Conservation (phyloP, 345 rosid genomes). For the Citropsis articulata region DNA sequence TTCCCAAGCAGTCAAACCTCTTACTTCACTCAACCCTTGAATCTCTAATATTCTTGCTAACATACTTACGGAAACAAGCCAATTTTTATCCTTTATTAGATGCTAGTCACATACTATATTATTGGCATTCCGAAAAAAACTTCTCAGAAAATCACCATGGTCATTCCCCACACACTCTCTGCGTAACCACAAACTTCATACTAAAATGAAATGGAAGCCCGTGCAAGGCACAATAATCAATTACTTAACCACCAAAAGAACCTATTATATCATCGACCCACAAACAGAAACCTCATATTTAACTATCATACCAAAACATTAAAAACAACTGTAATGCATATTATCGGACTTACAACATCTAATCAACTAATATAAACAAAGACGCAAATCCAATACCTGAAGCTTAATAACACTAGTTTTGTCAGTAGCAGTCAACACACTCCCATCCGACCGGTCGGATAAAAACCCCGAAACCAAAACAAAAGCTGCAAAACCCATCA, state of each 20-base stretch:
- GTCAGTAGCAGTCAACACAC: conserved; percentile 60
- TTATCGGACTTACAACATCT: neutral
- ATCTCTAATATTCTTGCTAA: neutral
- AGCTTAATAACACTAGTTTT: conserved; percentile 84
- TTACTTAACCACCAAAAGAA: neutral
- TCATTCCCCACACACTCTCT: neutral
- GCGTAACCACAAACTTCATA: neutral
- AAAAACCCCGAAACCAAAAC: conserved; percentile 81
- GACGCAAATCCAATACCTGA: conserved; percentile 44
- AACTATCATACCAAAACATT: neutral
- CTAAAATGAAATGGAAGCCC: neutral
- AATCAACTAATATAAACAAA: neutral
- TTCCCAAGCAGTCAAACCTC: neutral
- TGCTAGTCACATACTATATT: neutral
- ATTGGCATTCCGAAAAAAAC: neutral
- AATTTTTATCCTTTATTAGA: neutral
- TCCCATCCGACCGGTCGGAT: conserved; percentile 62
- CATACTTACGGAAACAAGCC: neutral
- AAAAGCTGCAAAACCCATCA: conserved; percentile 80
- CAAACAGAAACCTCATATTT: neutral
- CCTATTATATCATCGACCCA: neutral
- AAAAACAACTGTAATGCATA: neutral
- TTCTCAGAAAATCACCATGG: neutral
- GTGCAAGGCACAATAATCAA: neutral
- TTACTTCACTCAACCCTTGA: neutral